phyloP scores from a whole-genome alignment of 2,329 filamentous ascomycete genomes.

The Graphilbum sp. region DNA sequence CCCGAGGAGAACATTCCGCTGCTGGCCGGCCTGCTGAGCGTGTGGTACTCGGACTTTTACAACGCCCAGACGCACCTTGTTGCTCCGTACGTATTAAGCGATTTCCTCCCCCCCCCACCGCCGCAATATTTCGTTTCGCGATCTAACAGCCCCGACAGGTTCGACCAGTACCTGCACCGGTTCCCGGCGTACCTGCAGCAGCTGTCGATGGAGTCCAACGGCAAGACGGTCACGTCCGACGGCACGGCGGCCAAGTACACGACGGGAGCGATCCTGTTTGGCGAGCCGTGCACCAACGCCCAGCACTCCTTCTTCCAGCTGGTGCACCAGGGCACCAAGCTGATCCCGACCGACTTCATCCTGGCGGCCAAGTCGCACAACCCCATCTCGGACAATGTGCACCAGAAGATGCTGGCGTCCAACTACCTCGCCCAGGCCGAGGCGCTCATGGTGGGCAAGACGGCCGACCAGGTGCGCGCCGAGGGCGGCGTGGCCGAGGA shows the following conservation, averaged over 20 bases:
- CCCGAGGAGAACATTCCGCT: conserved; percentile 90
- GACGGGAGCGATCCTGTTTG: conserved; percentile 88
- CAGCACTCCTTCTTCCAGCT: conserved; percentile 99
- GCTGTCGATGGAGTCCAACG: conserved; percentile 98
- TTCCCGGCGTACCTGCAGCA: conserved; percentile 99
- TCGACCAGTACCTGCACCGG: conserved; percentile 97
- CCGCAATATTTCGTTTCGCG: too few relatives aligned
- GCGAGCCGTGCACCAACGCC: conserved; percentile 95
- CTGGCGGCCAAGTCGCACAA: conserved; percentile 94
- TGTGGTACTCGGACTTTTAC: conserved; percentile 99
- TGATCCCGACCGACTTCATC: conserved; percentile 97
- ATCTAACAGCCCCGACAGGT: conserved; percentile 31
- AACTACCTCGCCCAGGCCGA: conserved; percentile 87
- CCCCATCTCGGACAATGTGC: conserved; percentile 76
- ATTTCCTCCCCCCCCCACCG: too few relatives aligned
- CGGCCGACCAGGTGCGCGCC: conserved; percentile 58
- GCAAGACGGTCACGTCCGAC: conserved; percentile 88
- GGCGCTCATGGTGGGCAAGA: conserved; percentile 84
- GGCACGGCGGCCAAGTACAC: conserved; percentile 90
- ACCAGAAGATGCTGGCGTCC: conserved; percentile 90
- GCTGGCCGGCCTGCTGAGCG: conserved; percentile 80
- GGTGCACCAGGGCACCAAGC: conserved; percentile 95
- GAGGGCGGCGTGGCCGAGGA: conserved; percentile 53
- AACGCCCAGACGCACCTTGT: conserved; percentile 95
- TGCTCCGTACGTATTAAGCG: conserved; percentile 63